Conservation (phyloP, 2,329 filamentous ascomycete genomes). For the Hypoxylon sp. region DNA sequence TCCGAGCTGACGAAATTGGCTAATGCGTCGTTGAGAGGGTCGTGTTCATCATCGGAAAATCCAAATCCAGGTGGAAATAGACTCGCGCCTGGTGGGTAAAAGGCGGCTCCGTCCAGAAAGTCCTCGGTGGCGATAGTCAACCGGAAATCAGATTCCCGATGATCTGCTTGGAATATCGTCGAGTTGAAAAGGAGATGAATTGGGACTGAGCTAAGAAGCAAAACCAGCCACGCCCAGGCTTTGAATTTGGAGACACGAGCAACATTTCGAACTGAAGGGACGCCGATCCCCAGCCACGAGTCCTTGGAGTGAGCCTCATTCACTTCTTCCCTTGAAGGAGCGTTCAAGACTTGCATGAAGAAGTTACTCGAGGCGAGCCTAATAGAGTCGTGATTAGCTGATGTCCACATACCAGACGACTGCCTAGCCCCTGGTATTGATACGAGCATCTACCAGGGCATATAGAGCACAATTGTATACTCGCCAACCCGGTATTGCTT, state of each 20-base stretch:
- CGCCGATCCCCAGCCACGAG: slow-evolving; percentile 54
- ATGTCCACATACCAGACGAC: too few relatives aligned
- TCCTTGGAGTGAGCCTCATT: slow-evolving; percentile 53
- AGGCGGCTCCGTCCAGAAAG: slow-evolving; percentile 27
- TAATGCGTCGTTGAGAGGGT: too few relatives aligned
- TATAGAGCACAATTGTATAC: too few relatives aligned
- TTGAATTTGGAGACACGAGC: slow-evolving; percentile 33
- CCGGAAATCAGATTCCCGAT: slow-evolving; percentile 14
- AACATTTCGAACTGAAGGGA: slow-evolving; percentile 51
- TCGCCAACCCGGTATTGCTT: too few relatives aligned
- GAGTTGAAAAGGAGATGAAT: slow-evolving; percentile 38
- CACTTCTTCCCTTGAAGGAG: slow-evolving; percentile 57
- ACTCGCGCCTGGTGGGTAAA: slow-evolving; percentile 27
- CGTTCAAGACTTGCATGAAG: slow-evolving; percentile 57
- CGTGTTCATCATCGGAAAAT: too few relatives aligned
- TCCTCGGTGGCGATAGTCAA: slow-evolving; percentile 35
- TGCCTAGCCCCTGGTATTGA: not conserved
- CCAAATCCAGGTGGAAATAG: slow-evolving; percentile 4
- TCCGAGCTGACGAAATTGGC: too few relatives aligned
- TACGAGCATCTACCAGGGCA: too few relatives aligned
- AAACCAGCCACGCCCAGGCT: slow-evolving; percentile 25
- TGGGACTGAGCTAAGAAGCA: slow-evolving; percentile 36
- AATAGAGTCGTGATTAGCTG: not conserved
- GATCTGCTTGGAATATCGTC: slow-evolving; percentile 26
- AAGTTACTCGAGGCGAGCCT: slow-evolving; percentile 56